Base-by-base conservation (phyloP, 2,329 filamentous ascomycete species). In the Ceratocystis colombiana region DNA sequence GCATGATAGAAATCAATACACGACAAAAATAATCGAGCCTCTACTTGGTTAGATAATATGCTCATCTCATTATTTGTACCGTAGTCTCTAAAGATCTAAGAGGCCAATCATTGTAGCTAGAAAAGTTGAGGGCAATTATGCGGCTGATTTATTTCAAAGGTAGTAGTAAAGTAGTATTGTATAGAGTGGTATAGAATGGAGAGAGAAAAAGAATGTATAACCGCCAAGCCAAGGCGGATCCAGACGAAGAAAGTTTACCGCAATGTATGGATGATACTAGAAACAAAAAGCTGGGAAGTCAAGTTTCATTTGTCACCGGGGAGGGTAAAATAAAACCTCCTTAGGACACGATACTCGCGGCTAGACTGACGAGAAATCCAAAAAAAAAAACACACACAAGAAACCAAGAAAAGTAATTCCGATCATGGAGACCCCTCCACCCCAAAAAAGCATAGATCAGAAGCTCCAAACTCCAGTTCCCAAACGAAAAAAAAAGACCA, bases 401-500 rank as follows among this genome's bases (percentile, higher is more conserved):
- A 61, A 61, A 30, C n/a, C 20, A 57, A 50, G 30, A 25, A 5
- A 33, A 50, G 17, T 33, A 8, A 37, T 61, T 62, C 63, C 22
- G 59, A 67, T 62, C 66, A 65, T 33, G 48, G 62, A 44, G 64
- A 66, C 62, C 63, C 22, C 12, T 41, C 37, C 37, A 12, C 37
- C 37, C 10, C 33, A 62, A 66, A n/a, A 68, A 65, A 64, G n/a
- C 30, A 64, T 57, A 50, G 61, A 37, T 57, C 44, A 22, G 45
- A 57, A 59, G n/a, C 48, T 20, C 63, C 46, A 59, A 59, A 59
- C 55, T 30, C 55, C 55, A 25, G 28, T 59, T 59, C 55, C 55
- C 55, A 37, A 66, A n/a, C 10, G 67, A 63, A 69, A 28, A 66
- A 22, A 28, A 66, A 22, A 48, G 48, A 61, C 55, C 15, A 65